Evolutionary conservation across 2,329 filamentous ascomycete genomes (phyloP), one percentile per base, ranked within the genome.

Genomic region (Xylaria sp.): DNA sequence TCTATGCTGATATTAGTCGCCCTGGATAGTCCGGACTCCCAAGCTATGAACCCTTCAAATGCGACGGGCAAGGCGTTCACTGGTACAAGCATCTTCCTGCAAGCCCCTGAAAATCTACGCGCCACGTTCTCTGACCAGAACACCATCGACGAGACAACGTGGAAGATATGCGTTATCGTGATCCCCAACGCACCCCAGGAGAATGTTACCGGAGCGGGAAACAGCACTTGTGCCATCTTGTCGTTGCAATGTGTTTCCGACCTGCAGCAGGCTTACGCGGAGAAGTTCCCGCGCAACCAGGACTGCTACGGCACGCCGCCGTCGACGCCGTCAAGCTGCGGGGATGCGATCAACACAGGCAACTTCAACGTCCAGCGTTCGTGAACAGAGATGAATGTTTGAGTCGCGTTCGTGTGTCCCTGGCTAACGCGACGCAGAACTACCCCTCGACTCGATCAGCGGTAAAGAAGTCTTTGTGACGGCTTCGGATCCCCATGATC

Each of bases 101-200:
- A 66, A 42, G 73, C 67, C 6, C 75, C 74, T 10, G 64, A 65
- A 1, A 63, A 26, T 10, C 56, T 74, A 6, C 71, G 65, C 9
- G 42, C 40, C 1, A 48, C 69, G 4, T 67, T 73, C 20, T 51
- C 68, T 0, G 63, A 72, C n/a, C 57, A 72, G 20, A 68, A 38
- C 13, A 68, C 72, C 0, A 23, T 71, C 33, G 71, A 74, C 36
- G 73, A 74, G 33, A 76, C 75, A 1, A 76, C 75, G 38, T 77
- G 75, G 75, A 76, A 75, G 68, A 76, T 76, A 65, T 77, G 75
- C 59, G 67, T 76, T 3, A 61, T 70, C 15, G 63, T 77, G 13
- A 64, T 76, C 15, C 70, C 74, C 1, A 68, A 74, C 57, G 71
- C 69, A 1, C 71, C 73, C 0, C 68, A 73, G 36, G 64, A 72